Evolutionary conservation across 306 rosid genomes (phyloP).

Genomic region (Gynostemma pentaphyllum): DNA sequence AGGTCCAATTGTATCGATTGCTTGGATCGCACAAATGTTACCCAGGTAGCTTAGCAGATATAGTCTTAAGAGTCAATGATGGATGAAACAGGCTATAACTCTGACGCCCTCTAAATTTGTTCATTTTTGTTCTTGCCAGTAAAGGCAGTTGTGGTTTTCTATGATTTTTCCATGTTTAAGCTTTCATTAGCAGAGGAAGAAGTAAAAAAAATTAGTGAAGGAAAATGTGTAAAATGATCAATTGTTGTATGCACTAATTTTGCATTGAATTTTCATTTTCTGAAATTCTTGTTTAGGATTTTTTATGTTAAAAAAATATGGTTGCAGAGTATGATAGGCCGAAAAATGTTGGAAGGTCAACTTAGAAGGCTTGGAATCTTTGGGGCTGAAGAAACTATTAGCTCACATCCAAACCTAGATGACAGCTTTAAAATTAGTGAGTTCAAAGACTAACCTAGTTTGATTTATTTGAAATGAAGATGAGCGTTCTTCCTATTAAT

Average conservation of each 20-base stretch:
- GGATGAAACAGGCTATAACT: neutral
- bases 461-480: conserved; percentile 7
- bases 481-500: neutral
- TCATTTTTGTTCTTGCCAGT: neutral
- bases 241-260: neutral
- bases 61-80: neutral
- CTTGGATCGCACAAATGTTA: conserved; percentile 94
- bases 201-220: neutral
- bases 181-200: neutral
- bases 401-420: conserved; percentile 83
- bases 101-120: neutral
- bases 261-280: neutral
- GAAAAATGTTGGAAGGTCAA: conserved; percentile 80
- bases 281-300: neutral
- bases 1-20: conserved; percentile 96
- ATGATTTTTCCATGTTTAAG: neutral
- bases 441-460: conserved; percentile 19
- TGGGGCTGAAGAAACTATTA: conserved; percentile 92
- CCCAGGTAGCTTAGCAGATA: conserved; percentile 53
- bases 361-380: conserved; percentile 90
- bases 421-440: conserved; percentile 70
- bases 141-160: neutral
- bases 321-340: conserved; percentile 90
- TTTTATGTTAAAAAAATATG: conserved; percentile 12
- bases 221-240: neutral